A percentile compares a stretch with the other conserved stretches of the same genome.
These are phyloP conservation scores for Eleusine indica DNA, from an alignment of 176 grass and related monocot species.

Conservation along the genomic window DNA sequence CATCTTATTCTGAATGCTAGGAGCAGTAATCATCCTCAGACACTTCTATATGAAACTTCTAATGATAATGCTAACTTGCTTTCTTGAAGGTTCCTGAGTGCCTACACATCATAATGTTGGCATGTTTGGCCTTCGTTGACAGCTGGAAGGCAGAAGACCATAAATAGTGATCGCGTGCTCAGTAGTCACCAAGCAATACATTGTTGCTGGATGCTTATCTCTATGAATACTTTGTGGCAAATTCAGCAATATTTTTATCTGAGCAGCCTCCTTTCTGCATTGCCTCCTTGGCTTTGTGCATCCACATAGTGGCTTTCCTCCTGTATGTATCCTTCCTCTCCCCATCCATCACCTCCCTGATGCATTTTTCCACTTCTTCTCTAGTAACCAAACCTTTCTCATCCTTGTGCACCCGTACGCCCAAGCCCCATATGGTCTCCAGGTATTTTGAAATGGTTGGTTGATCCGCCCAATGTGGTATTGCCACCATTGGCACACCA, in stretches of 20 bases:
- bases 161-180: neutral
- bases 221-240: neutral
- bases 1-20: too few relatives aligned
- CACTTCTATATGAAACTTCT: too few relatives aligned
- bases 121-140: neutral
- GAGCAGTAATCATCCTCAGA: too few relatives aligned
- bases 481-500: conserved; percentile 18
- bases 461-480: conserved; percentile 53
- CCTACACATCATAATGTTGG: neutral
- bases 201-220: neutral
- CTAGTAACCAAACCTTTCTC: neutral
- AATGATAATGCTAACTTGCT: neutral
- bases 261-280: conserved; percentile 26
- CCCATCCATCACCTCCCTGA: conserved; percentile 33
- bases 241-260: conserved; percentile 20
- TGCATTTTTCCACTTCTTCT: conserved; percentile 40
- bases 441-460: conserved; percentile 43
- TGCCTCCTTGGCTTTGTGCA: conserved; percentile 25
- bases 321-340: neutral
- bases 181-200: neutral
- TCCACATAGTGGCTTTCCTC: conserved; percentile 5
- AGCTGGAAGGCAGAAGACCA: neutral
- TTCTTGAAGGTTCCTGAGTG: neutral
- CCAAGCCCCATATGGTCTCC: conserved; percentile 40
- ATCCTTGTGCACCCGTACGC: neutral